These are phyloP conservation scores for Allium sativum DNA, from an alignment of 106 monocot genomes.

Conservation along the genomic window DNA sequence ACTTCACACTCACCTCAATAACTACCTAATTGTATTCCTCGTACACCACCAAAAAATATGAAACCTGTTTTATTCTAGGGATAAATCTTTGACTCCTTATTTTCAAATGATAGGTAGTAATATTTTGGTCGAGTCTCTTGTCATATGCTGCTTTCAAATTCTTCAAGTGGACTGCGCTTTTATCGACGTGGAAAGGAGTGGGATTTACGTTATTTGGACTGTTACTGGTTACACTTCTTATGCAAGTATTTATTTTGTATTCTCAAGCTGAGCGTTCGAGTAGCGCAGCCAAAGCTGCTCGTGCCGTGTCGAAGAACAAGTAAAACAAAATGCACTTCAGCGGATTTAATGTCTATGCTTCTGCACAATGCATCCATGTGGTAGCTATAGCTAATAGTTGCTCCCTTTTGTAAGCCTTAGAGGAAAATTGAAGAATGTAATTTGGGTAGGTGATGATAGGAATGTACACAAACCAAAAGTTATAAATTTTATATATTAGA, in stretches of 20 bases:
- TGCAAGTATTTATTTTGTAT: constrained; percentile 75
- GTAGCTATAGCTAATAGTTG: background rate
- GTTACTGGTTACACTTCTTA: constrained; percentile 48
- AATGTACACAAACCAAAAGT: background rate
- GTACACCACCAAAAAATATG: background rate
- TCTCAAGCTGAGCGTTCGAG: constrained; percentile 80
- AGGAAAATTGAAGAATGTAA: background rate
- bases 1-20: background rate
- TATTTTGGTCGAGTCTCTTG: constrained; percentile 60
- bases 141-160: constrained; percentile 44
- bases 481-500: too few species aligned
- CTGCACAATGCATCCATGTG: background rate
- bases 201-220: constrained; percentile 35
- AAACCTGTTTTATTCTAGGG: background rate
- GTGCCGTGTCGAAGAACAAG: constrained; percentile 42
- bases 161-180: constrained; percentile 60
- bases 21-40: background rate
- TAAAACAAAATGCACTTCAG: constrained; percentile 4
- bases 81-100: background rate
- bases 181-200: constrained; percentile 86
- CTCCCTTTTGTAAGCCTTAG: background rate
- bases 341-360: background rate
- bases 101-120: constrained; percentile 50
- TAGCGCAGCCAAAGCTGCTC: constrained; percentile 49
- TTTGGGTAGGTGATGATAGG: background rate